Evolutionary conservation across 768 basidiomycete species (phyloP), one percentile per base, ranked within the genome.

Genomic region (Lactarius pseudohatsudake): DNA sequence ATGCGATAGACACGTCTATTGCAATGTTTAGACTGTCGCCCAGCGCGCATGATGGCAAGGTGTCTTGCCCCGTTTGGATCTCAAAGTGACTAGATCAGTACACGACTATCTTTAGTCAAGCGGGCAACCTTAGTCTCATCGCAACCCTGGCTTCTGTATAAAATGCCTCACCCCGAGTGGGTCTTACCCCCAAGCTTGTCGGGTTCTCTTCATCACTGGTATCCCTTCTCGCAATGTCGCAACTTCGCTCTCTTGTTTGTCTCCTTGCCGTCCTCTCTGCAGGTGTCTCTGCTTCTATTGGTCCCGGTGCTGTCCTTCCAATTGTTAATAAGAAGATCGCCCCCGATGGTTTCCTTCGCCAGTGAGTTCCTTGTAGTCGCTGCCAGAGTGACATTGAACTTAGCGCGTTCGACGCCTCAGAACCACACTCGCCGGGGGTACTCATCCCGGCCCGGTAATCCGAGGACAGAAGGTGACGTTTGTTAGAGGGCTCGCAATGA

Each of bases 291-390:
- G 66, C 57, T 28, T 13, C 63, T 20, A 45, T 67, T 22, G 66
- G 63, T 4, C 58, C 63, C 18, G 34, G 26, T 13, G 9, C 41
- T 16, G 45, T 26, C 10, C 59, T 68, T 54, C 26, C 41, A 8
- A 58, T 68, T 40, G 55, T 61, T 55, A 68, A 55, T 16, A 22
- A 22, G 32, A 28, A 41, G 7, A 57, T 68, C 6, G 64, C 64
- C 9, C 67, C 67, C 41, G 67, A 68, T 68, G 67, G 67, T 26
- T 68, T 61, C 43, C 0, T n/a, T 20, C 67, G 67, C n/a, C 36
- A 36, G 67, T 68, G 56, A 57, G 67, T 65, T 22, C 32, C 36
- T 55, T 38, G 9, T 26, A 1, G 20, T 7, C 40, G n/a, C 16
- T 34, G 15, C 13, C 30, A 8, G 11, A 55, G 20, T 26, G 5